A percentile compares a stretch with the other conserved stretches of the same genome.
Conservation (phyloP, 2,329 filamentous ascomycete genomes). For the Colletotrichum theobromicola region DNA sequence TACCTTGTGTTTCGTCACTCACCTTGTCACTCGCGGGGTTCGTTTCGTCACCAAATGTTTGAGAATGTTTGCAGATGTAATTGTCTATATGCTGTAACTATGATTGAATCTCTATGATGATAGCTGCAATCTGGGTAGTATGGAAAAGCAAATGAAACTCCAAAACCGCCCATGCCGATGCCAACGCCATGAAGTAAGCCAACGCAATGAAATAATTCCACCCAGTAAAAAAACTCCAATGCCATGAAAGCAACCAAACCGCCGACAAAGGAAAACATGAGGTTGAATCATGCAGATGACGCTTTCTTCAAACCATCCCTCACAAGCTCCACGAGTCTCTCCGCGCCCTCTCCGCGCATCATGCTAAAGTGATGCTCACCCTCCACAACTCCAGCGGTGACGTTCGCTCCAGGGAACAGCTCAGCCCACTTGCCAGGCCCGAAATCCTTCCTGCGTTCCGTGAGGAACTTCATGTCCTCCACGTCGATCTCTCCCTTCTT, state of each 20-base stretch:
- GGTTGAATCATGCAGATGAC: background rate
- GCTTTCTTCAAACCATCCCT: background rate
- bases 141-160: background rate
- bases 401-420: conserved; percentile 64
- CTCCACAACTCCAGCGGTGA: conserved; percentile 68
- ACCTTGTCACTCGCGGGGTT: background rate
- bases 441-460: conserved; percentile 76
- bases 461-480: conserved; percentile 54
- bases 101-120: background rate
- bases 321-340: background rate
- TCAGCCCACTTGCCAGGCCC: conserved; percentile 72
- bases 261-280: background rate
- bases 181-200: too few species aligned
- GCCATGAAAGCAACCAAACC: background rate
- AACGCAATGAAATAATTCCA: background rate
- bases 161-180: background rate
- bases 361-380: conserved; percentile 76
- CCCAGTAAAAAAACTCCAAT: too few species aligned
- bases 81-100: background rate
- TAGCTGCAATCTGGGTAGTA: background rate
- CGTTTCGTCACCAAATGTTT: background rate
- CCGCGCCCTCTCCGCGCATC: conserved; percentile 64
- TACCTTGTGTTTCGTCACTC: background rate
- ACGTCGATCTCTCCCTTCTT: conserved; percentile 60
- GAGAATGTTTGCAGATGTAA: background rate